Conservation (phyloP, 805 yeast species). For the Kazachstania taianensis region DNA sequence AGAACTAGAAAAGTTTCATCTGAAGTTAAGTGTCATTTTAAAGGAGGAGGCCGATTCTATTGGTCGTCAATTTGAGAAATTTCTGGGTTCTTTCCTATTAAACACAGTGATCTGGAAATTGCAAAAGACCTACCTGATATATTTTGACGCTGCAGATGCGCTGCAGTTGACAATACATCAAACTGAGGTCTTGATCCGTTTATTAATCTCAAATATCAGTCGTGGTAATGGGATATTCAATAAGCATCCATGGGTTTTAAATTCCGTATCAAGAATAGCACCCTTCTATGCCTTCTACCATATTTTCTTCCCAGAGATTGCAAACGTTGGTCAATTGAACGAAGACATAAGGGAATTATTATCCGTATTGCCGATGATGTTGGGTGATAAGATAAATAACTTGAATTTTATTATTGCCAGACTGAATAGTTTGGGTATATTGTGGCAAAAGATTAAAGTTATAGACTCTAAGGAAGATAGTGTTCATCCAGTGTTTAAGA, state of each 20-base stretch:
- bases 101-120: conserved; percentile 22
- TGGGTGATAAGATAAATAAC: conserved; percentile 10
- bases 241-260: conserved; percentile 19
- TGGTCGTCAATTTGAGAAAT: conserved; percentile 18
- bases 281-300: conserved; percentile 21
- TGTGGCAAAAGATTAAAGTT: conserved; percentile 20
- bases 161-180: conserved; percentile 13
- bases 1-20: conserved; percentile 13
- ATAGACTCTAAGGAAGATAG: conserved; percentile 11
- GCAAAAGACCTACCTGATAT: conserved; percentile 16
- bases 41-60: conserved; percentile 7
- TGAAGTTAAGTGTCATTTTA: conserved; percentile 3
- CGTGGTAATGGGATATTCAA: conserved; percentile 11
- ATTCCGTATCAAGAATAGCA: conserved; percentile 12
- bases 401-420: conserved; percentile 11
- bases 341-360: conserved; percentile 18
- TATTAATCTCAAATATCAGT: conserved; percentile 15
- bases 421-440: conserved; percentile 10
- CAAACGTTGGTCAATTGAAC: conserved; percentile 13
- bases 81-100: conserved; percentile 14
- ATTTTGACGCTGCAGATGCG: conserved; percentile 15
- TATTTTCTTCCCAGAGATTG: conserved; percentile 12
- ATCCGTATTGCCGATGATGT: conserved; percentile 9
- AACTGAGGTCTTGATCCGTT: conserved; percentile 13
- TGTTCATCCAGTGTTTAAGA: conserved; percentile 21